A percentile compares a stretch with the other conserved stretches of the same genome.
Conservation (phyloP, 164 flowering plant species). For the Berberis vulgaris region DNA sequence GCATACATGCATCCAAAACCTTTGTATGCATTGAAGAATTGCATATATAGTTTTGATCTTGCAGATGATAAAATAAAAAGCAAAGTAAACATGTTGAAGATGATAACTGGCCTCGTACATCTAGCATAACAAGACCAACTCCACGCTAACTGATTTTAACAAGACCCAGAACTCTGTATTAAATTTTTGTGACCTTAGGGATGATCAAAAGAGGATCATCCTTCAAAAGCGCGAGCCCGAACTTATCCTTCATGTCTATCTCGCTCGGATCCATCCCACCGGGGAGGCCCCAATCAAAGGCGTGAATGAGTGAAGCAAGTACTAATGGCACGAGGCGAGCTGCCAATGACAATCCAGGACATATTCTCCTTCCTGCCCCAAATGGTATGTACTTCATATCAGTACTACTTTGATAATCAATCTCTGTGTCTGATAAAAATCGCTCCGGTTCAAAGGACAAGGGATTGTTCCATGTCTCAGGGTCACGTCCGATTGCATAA, state of each 20-base stretch:
- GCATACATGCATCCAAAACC: too few species aligned
- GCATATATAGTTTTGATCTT: too few species aligned
- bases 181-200: neutral
- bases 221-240: conserved; percentile 1
- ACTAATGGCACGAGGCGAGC: neutral
- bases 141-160: too few species aligned
- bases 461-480: conserved; percentile 2
- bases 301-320: neutral
- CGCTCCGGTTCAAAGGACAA: neutral
- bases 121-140: too few species aligned
- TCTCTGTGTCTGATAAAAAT: neutral
- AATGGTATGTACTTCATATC: conserved; percentile 2
- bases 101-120: too few species aligned
- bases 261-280: neutral
- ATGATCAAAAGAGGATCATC: neutral
- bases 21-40: too few species aligned
- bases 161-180: too few species aligned
- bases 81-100: too few species aligned
- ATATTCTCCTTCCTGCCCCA: conserved; percentile 8
- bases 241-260: neutral
- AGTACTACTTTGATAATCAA: neutral
- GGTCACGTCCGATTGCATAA: conserved; percentile 4
- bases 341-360: conserved; percentile 2
- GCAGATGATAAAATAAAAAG: too few species aligned
- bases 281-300: conserved; percentile 2